Base-by-base conservation (phyloP, 2,329 filamentous ascomycete species). In the Delphinella strobiligena region DNA sequence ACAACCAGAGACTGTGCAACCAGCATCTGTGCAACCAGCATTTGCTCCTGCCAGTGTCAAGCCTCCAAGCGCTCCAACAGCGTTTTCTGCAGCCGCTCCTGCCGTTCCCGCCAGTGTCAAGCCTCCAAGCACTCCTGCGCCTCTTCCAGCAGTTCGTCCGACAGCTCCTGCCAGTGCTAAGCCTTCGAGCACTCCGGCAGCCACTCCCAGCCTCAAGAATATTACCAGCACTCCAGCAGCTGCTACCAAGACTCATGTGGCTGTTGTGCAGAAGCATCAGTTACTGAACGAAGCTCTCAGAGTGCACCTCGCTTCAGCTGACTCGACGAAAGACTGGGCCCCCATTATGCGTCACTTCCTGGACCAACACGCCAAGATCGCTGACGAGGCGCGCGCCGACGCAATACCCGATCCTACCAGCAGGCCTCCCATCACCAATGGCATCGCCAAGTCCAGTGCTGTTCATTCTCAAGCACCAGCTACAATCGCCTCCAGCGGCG, bases 241-340 rank as follows among this genome's bases (percentile, higher is more conserved):
- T 2, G 12, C 19, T 15, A 11, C 38, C 14, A 18, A 16, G 7
- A 12, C 7, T 27, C 22, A 7, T 27, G 22, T 7, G 7, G 12
- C 7, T 12, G 12, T 27, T 27, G 22, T 12, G 9, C 12, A 14
- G 14, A 14, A 36, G 34, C 24, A 36, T 27, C 27, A 16, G 14
- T 30, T 36, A 11, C 5, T 41, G 9, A 41, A 41, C 39, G 34
- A 41, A 16, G 31, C 39, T 19, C 16, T 41, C 16, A 33, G 29
- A 15, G 16, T 19, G 4, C 15, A 36, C 12, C 29, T 41, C 12
- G 19, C 29, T n/a, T 27, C 34, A 7, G 33, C 34, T 4, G 19
- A 37, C 12, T 3, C 19, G 10, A 17, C 29, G 12, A 15, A 14
- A 12, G 39, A 41, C 5, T 41, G 39, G 39, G 33, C 27, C n/a